Evolutionary conservation across 2,329 filamentous ascomycete genomes (phyloP).

Genomic region (Torrubiella hemipterigena): DNA sequence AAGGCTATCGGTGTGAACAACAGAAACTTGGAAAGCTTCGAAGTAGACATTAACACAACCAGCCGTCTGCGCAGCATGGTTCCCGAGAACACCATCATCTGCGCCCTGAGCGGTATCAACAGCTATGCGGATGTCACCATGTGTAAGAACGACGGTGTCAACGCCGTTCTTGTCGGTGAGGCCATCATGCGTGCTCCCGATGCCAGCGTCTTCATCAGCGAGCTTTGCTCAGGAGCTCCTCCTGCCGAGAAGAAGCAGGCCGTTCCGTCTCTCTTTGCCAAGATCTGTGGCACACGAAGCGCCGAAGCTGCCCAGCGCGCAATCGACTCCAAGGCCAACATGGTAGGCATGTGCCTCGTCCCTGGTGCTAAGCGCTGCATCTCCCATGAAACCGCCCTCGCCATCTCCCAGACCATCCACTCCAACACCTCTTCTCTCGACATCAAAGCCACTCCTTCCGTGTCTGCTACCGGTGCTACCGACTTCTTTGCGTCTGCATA

Average conservation of each 20-base stretch:
- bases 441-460: conserved; percentile 15
- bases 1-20: conserved; percentile 97
- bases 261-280: conserved; percentile 54
- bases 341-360: conserved; percentile 88
- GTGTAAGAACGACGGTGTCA: conserved; percentile 81
- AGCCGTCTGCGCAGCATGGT: conserved; percentile 80
- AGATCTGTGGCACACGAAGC: conserved; percentile 88
- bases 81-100: conserved; percentile 74
- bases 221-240: conserved; percentile 57
- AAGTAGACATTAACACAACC: conserved; percentile 89
- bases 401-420: conserved; percentile 72
- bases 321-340: conserved; percentile 75
- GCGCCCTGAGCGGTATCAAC: conserved; percentile 88
- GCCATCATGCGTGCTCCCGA: conserved; percentile 87
- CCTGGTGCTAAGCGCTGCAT: conserved; percentile 72
- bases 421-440: conserved; percentile 40
- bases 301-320: conserved; percentile 70
- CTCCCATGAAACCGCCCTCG: conserved; percentile 61
- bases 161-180: conserved; percentile 88
- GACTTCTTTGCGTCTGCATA: conserved; percentile 62
- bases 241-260: conserved; percentile 20
- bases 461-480: conserved; percentile 24
- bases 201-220: conserved; percentile 68
- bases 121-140: conserved; percentile 77
- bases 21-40: conserved; percentile 89